Evolutionary conservation across 2,329 filamentous ascomycete genomes (phyloP).

Genomic region (Alternaria sp.): DNA sequence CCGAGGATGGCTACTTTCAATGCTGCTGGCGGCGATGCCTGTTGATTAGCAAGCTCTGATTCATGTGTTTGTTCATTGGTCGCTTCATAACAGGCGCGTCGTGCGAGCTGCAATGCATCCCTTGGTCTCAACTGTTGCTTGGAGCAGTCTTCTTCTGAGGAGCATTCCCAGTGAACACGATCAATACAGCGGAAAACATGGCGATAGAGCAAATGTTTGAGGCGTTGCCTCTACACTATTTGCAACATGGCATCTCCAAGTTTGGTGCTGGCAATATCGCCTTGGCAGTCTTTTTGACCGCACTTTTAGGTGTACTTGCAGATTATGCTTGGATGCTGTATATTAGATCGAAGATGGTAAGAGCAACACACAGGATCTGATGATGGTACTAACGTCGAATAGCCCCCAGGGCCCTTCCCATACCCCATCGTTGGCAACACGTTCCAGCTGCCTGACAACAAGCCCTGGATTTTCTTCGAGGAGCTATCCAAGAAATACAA

Average conservation of each 20-base stretch:
- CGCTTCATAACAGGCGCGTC: not conserved
- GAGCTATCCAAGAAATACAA: constrained; percentile 58
- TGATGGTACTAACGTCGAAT: not conserved
- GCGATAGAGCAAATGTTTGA: constrained; percentile 41
- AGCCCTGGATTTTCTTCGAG: constrained; percentile 66
- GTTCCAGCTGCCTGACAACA: constrained; percentile 60
- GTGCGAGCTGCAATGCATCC: not conserved
- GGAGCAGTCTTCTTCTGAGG: not conserved
- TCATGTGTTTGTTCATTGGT: not conserved
- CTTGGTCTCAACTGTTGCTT: not conserved
- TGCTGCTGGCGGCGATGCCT: not conserved
- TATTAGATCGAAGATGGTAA: constrained; percentile 57
- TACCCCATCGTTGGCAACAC: constrained; percentile 64
- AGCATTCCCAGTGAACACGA: not conserved
- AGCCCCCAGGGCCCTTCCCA: constrained; percentile 63
- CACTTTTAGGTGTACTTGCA: constrained; percentile 31
- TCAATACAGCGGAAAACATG: constrained; percentile 23
- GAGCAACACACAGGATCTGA: not conserved
- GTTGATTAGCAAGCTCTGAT: not conserved
- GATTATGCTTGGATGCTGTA: constrained; percentile 61
- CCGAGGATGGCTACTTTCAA: not conserved
- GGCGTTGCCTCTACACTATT: constrained; percentile 34
- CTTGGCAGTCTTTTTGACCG: constrained; percentile 30
- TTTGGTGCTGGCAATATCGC: constrained; percentile 33
- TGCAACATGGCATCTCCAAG: constrained; percentile 42